These are phyloP conservation scores for Geotrichum europaeum DNA, from an alignment of 1,139 yeast species.

Conservation along the genomic window DNA sequence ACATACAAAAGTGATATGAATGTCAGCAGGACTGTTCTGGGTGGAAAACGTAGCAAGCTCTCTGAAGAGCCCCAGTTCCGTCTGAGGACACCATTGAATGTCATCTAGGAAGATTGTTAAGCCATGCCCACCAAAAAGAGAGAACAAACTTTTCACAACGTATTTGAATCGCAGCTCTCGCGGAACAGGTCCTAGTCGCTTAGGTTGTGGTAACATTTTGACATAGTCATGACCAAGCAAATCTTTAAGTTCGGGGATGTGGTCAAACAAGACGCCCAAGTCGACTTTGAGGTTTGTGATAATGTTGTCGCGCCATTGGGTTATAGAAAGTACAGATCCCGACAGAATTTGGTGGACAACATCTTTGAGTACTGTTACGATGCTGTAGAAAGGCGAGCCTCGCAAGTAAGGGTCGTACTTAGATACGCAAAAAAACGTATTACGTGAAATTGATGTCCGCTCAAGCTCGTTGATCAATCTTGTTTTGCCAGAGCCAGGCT, in stretches of 20 bases:
- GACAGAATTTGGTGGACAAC: slow-evolving; percentile 43
- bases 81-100: slow-evolving; percentile 42
- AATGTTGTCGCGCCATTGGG: slow-evolving; percentile 43
- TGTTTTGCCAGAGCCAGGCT: slow-evolving; percentile 48
- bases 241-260: slow-evolving; percentile 44
- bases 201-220: slow-evolving; percentile 25
- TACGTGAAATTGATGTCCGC: slow-evolving; percentile 37
- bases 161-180: slow-evolving; percentile 44
- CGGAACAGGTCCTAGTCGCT: slow-evolving; percentile 29
- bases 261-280: slow-evolving; percentile 40
- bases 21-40: slow-evolving; percentile 25
- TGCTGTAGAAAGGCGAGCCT: slow-evolving; percentile 33
- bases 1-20: slow-evolving; percentile 28
- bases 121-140: slow-evolving; percentile 42
- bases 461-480: slow-evolving; percentile 42
- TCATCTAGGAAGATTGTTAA: slow-evolving; percentile 47
- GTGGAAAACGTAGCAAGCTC: slow-evolving; percentile 28
- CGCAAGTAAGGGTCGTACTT: slow-evolving; percentile 39
- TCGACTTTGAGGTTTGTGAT: slow-evolving; percentile 42
- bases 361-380: slow-evolving; percentile 39
- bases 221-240: slow-evolving; percentile 44
- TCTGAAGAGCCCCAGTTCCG: slow-evolving; percentile 29
- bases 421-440: slow-evolving; percentile 42
- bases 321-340: slow-evolving; percentile 37
- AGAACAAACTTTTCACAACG: slow-evolving; percentile 42